These are phyloP conservation scores for Cyberlindnera meyerae DNA, from an alignment of 805 yeast species.

Conservation along the genomic window DNA sequence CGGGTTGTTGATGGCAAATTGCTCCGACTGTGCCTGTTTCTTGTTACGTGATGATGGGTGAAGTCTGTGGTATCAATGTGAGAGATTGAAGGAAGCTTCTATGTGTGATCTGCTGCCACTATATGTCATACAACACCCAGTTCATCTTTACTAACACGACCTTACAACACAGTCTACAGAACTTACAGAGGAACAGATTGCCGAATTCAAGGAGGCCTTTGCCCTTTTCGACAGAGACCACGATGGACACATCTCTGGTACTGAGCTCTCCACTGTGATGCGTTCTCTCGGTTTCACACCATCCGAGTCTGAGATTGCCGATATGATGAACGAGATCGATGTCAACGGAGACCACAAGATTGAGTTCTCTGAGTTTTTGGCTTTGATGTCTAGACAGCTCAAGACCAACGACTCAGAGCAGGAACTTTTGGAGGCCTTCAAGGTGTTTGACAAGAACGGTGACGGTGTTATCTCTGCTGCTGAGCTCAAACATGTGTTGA, in stretches of 20 bases:
- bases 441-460: slow-evolving; percentile 91
- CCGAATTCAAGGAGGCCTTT: slow-evolving; percentile 97
- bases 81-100: no score
- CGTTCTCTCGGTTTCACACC: slow-evolving; percentile 98
- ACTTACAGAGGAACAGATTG: slow-evolving; percentile 92
- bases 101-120: no score
- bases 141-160: slow-evolving; percentile 12
- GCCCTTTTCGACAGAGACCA: slow-evolving; percentile 94
- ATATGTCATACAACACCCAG: no score
- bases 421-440: slow-evolving; percentile 95
- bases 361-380: slow-evolving; percentile 76
- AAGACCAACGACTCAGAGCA: slow-evolving; percentile 97
- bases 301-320: slow-evolving; percentile 91
- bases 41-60: no score
- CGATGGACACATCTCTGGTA: slow-evolving; percentile 93
- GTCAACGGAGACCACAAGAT: slow-evolving; percentile 89
- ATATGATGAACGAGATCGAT: slow-evolving; percentile 96
- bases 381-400: slow-evolving; percentile 80
- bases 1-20: no score
- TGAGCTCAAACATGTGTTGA: slow-evolving; percentile 92
- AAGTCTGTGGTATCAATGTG: no score
- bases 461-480: slow-evolving; percentile 97
- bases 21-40: no score
- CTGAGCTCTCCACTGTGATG: slow-evolving; percentile 97
- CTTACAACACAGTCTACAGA: slow-evolving; percentile 55